A percentile compares a stretch with the other conserved stretches of the same genome.
Evolutionary conservation across 768 basidiomycete genomes (phyloP).

Genomic region (Kwoniella botswanensis): DNA sequence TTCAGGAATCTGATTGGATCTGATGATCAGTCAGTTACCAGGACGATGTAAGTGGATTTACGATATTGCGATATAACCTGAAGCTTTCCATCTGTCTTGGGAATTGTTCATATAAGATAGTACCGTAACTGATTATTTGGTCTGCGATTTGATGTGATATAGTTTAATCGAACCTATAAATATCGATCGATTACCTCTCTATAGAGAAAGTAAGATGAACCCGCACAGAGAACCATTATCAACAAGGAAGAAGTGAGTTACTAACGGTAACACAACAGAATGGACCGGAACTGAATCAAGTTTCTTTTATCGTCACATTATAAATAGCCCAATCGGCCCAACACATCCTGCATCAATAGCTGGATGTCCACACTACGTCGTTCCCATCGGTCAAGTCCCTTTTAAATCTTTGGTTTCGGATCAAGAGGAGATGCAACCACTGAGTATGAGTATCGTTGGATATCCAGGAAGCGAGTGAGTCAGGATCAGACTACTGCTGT

Average conservation of each 20-base stretch:
- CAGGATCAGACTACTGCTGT: no score
- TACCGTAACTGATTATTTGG: no score
- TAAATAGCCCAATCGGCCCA: neutral
- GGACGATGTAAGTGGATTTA: constrained; percentile 27
- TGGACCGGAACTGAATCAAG: no score
- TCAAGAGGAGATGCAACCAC: constrained; percentile 30
- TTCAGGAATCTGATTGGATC: neutral
- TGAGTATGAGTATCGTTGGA: constrained; percentile 22
- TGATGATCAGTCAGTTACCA: constrained; percentile 9
- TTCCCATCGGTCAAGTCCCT: constrained; percentile 50
- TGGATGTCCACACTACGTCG: constrained; percentile 33
- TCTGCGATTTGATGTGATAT: neutral
- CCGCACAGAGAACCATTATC: neutral
- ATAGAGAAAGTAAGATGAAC: neutral
- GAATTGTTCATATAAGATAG: no score
- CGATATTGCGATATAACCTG: no score
- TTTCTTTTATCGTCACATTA: neutral
- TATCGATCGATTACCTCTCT: neutral
- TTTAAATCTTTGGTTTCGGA: constrained; percentile 42
- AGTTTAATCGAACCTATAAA: neutral
- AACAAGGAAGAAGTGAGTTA: neutral
- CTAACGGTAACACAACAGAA: no score
- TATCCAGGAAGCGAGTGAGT: constrained; percentile 24
- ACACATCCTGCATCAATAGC: constrained; percentile 5
- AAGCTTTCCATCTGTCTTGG: no score